These are phyloP conservation scores for Talaromyces nanjingensis DNA, from an alignment of 495 filamentous ascomycete species.

Conservation along the genomic window DNA sequence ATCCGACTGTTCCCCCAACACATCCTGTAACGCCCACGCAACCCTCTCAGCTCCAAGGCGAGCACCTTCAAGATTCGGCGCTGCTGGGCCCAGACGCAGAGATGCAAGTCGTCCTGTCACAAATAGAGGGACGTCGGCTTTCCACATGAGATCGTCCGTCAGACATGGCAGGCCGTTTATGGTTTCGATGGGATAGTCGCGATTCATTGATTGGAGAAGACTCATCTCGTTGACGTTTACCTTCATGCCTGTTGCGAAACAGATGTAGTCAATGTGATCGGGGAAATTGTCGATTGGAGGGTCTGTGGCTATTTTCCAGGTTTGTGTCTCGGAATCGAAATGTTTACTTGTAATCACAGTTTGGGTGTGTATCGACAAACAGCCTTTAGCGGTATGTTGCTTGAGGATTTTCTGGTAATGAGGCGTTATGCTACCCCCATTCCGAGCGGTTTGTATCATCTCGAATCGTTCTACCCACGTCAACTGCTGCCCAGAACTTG, in stretches of 20 bases:
- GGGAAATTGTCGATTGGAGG: slow-evolving; percentile 43
- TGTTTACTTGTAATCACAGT: slow-evolving; percentile 36
- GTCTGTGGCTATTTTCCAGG: slow-evolving; percentile 44
- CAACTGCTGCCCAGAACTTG: not conserved
- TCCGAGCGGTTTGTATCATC: slow-evolving; percentile 49
- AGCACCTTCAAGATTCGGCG: slow-evolving; percentile 57
- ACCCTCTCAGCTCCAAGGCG: slow-evolving; percentile 56
- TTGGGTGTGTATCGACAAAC: slow-evolving; percentile 40
- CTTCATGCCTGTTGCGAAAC: slow-evolving; percentile 53
- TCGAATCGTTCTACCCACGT: slow-evolving; percentile 41
- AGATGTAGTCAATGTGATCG: slow-evolving; percentile 51
- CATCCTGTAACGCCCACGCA: slow-evolving; percentile 51
- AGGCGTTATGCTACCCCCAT: slow-evolving; percentile 57
- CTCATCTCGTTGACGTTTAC: slow-evolving; percentile 44
- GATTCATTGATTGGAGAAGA: slow-evolving; percentile 41
- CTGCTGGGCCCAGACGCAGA: slow-evolving; percentile 52
- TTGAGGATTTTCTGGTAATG: slow-evolving; percentile 48
- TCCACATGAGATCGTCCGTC: slow-evolving; percentile 58
- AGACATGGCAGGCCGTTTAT: slow-evolving; percentile 52
- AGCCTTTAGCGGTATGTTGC: slow-evolving; percentile 33
- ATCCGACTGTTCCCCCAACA: slow-evolving; percentile 21
- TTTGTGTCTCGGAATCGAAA: slow-evolving; percentile 28
- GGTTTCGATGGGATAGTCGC: slow-evolving; percentile 44
- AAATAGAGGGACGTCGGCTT: slow-evolving; percentile 52
- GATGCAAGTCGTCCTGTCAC: slow-evolving; percentile 52